Percentiles rank a stretch among this genome's conserved stretches.
phyloP scores from a whole-genome alignment of 345 rosid species.

The Corchorus capsularis region DNA sequence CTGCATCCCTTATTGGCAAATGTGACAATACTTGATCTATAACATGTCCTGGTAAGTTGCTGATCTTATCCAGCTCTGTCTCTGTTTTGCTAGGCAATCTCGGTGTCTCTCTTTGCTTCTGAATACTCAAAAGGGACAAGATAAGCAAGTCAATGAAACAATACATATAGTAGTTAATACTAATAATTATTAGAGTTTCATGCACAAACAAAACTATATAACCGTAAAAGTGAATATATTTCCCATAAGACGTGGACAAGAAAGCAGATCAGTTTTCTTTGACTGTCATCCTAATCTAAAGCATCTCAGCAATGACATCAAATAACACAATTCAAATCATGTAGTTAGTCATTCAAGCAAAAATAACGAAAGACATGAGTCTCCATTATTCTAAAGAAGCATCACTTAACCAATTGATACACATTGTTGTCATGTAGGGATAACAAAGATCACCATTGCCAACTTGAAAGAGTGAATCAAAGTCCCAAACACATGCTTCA shows the following conservation, averaged over 20 bases:
- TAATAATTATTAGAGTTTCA: background rate
- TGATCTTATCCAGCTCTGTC: slow-evolving; percentile 50
- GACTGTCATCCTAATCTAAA: too few species aligned
- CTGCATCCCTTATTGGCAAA: slow-evolving; percentile 64
- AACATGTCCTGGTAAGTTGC: slow-evolving; percentile 59
- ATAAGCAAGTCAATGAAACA: slow-evolving; percentile 14
- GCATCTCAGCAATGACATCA: too few species aligned
- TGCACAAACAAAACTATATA: background rate
- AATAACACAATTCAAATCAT: too few species aligned
- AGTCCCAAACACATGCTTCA: background rate
- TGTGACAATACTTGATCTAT: slow-evolving; percentile 55
- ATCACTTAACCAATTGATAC: background rate
- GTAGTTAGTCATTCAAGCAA: background rate
- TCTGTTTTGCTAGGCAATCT: slow-evolving; percentile 42
- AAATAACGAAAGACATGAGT: background rate
- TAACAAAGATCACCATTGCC: background rate
- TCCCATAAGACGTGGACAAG: slow-evolving; percentile 2
- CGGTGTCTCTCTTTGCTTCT: slow-evolving; percentile 59
- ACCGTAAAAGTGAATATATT: background rate
- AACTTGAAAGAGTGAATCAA: background rate
- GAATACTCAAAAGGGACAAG: slow-evolving; percentile 26
- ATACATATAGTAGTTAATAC: background rate
- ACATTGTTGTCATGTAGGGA: background rate
- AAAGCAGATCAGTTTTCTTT: background rate
- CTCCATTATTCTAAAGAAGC: background rate